Evolutionary conservation across 2,329 filamentous ascomycete genomes (phyloP), one percentile per base, ranked within the genome.

Genomic region (Zasmidium citrigriseum): DNA sequence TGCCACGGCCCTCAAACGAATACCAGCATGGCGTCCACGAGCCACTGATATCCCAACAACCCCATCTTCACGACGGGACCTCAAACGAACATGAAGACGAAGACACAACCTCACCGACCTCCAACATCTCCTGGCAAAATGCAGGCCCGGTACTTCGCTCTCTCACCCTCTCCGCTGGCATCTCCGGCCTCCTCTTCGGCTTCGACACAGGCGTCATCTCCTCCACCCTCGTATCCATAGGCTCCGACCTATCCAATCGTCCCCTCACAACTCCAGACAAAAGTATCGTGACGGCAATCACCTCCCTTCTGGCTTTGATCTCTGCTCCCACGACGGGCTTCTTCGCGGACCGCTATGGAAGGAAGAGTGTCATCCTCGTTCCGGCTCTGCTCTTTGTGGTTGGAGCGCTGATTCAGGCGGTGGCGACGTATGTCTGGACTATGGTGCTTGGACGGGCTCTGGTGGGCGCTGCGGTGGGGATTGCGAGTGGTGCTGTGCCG

Each of bases 401-500:
- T 2, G 90, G 90, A 12, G 89, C 90, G 0, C 64, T 87, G 2
- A 69, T 86, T 34, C 90, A 93, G 72, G 86, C 88, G 0, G 67
- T 76, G 47, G 82, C 85, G 58, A 73, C 67, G 2, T 83, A 80
- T 0, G 87, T 93, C 1, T 66, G 75, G 12, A 70, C 72, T 11
- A 91, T 93, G 88, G 84, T 91, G 0, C 64, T 79, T 0, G 90
- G 90, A 0, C 79, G 90, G 3, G 82, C 84, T 25, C 77, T 92
- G 1, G 87, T 93, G 2, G 90, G 90, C 24, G 79, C 86, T 0
- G 89, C 86, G 0, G 87, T 93, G 0, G 90, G 90, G 16, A 86
- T 86, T 2, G 89, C 89, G 9, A 91, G 88, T 70, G 89, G 60
- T n/a, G 89, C 96, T 3, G 88, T 91, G 25, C 93, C 93, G 47